Evolutionary conservation across 805 yeast species (phyloP).

Genomic region (Candida wancherniae): DNA sequence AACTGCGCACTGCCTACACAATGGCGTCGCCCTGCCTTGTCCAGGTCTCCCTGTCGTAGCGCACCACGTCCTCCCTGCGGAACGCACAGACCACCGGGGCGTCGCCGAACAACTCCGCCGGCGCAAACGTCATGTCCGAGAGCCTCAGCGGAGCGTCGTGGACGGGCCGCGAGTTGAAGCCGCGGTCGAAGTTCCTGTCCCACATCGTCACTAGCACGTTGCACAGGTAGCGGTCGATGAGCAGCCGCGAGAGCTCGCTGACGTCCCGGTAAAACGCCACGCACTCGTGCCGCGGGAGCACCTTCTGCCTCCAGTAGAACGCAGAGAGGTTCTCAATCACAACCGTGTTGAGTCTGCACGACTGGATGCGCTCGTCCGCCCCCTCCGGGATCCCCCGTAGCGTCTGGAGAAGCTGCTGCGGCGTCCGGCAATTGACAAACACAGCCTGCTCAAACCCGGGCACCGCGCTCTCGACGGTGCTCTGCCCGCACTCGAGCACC

Average conservation of each 20-base stretch:
- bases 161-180: constrained; percentile 17
- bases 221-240: constrained; percentile 21
- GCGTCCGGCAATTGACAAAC: constrained; percentile 3
- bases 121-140: constrained; percentile 8
- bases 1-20: no score
- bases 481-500: constrained; percentile 8
- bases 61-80: no score
- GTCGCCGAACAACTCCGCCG: constrained; percentile 7
- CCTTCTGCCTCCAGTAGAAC: constrained; percentile 30
- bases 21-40: no score
- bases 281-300: constrained; percentile 1
- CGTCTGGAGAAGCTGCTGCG: constrained; percentile 3
- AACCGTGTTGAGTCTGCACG: constrained; percentile 18
- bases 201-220: constrained; percentile 27
- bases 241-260: constrained; percentile 6
- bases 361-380: constrained; percentile 1
- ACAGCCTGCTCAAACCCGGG: neutral
- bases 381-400: constrained; percentile 4
- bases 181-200: constrained; percentile 28
- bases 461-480: constrained; percentile 1
- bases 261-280: constrained; percentile 15
- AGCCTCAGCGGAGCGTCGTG: constrained; percentile 1
- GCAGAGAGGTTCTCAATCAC: constrained; percentile 31
- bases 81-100: constrained; percentile 1
- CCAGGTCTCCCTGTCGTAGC: no score